These are phyloP conservation scores for Sophora flavescens DNA, from an alignment of 306 rosid species.

Conservation along the genomic window DNA sequence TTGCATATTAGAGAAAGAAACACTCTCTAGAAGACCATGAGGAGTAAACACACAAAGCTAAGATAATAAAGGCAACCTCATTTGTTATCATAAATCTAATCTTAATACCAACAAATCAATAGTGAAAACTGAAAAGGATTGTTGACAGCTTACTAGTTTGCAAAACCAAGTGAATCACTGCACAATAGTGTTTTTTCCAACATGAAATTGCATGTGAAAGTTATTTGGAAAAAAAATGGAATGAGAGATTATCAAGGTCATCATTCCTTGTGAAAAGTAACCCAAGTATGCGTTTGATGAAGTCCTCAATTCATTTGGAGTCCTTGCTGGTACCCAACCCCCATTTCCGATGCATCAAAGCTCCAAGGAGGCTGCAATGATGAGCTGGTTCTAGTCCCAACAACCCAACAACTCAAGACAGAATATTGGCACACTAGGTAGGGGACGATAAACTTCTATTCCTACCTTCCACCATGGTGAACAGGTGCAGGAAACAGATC, in stretches of 20 bases:
- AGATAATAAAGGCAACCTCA: not conserved
- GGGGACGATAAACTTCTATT: too few relatives aligned
- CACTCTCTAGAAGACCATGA: not conserved
- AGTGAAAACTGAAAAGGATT: not conserved
- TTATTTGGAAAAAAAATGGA: not conserved
- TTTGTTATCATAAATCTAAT: constrained; percentile 4
- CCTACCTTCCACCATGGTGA: too few relatives aligned
- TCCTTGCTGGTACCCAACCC: too few relatives aligned
- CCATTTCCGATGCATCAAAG: too few relatives aligned
- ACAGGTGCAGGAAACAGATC: too few relatives aligned
- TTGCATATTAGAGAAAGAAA: constrained; percentile 19
- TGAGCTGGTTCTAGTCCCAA: too few relatives aligned
- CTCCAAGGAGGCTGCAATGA: too few relatives aligned
- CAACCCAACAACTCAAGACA: too few relatives aligned
- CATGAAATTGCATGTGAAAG: not conserved
- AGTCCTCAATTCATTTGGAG: not conserved
- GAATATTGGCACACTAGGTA: too few relatives aligned
- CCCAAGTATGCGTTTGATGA: constrained; percentile 15
- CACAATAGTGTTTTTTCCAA: constrained; percentile 6
- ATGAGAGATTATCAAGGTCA: constrained; percentile 12
- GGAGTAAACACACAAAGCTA: not conserved
- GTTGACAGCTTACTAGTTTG: constrained; percentile 3
- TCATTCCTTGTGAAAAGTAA: constrained; percentile 4
- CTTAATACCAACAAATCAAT: not conserved
- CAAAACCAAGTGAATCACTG: not conserved